Base-by-base conservation (phyloP, 1,284 basidiomycete genomes). In the Trichosporon asahii region DNA sequence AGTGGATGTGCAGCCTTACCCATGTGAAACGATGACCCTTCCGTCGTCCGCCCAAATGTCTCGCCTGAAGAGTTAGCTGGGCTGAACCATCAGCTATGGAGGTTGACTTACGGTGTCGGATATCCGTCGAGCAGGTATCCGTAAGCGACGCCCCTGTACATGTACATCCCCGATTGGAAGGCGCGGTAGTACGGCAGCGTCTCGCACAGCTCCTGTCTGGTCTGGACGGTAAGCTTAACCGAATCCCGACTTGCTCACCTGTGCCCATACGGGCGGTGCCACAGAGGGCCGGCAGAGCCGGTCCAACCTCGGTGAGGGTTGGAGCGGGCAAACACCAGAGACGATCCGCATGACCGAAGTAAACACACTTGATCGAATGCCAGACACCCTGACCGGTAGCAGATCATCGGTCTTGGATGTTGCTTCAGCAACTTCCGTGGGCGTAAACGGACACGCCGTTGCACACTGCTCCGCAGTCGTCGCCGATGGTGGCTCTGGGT, bases 121-220 rank as follows among this genome's bases (percentile, higher is more conserved):
- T 75, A 81, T 0, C 77, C 80, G 53, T 82, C 81, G 0, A 82
- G 71, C 8, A 82, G 75, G 64, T 82, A 82, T 2, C 80, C 80
- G 71, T 75, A 81, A 2, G 79, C 76, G 1, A 81, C 73, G 11
- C 74, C 70, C 3, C 68, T 66, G 64, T 68, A 69, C 79, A 79
- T 79, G 71, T 82, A 81, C 69, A 82, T 74, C 0, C 81, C 80
- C 14, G 80, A 75, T 69, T 82, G 81, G 69, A 78, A 82, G 1
- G 80, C 76, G 33, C 81, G 76, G 70, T 82, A 82, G 71, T 82
- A 82, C 8, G 80, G 79, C 65, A 82, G 70, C 14, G 79, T 74
- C 69, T 82, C 81, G 69, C 81, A 82, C 3, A 82, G 76, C 64
- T 82, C 81, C 70, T 81, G 81, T 12, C 81, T 75, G 2, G 78